Evolutionary conservation across 306 rosid species (phyloP).

Genomic region (Sophora flavescens): DNA sequence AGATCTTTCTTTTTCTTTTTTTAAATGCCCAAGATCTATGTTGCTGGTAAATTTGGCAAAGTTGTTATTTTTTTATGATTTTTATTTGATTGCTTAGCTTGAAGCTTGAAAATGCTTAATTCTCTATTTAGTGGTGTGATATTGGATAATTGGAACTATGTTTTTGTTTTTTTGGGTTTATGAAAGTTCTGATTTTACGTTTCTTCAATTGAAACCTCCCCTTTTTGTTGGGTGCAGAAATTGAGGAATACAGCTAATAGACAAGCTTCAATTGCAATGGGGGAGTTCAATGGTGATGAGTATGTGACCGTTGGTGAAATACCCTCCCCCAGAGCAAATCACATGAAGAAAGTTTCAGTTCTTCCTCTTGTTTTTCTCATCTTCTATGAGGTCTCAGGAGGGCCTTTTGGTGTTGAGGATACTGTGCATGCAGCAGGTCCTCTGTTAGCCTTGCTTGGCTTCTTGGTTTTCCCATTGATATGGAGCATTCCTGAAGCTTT

Average conservation of each 20-base stretch:
- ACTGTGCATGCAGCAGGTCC: conserved; percentile 93
- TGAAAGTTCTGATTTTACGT: not conserved
- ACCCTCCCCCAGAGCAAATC: conserved; percentile 57
- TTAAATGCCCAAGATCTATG: not conserved
- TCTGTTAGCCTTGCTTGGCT: conserved; percentile 82
- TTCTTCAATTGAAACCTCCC: conserved; percentile 21
- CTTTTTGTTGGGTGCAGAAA: conserved; percentile 61
- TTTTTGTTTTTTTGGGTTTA: not conserved
- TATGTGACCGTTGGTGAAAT: conserved; percentile 60
- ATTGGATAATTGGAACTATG: not conserved
- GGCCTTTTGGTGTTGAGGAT: conserved; percentile 93
- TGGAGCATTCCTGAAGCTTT: conserved; percentile 97
- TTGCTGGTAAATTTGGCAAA: conserved; percentile 11
- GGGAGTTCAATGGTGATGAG: conserved; percentile 49
- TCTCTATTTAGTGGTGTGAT: not conserved
- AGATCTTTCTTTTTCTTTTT: conserved; percentile 11
- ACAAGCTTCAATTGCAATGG: conserved; percentile 64
- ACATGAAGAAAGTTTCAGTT: conserved; percentile 67
- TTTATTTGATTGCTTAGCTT: not conserved
- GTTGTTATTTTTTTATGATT: not conserved
- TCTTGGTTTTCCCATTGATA: conserved; percentile 80
- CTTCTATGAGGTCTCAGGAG: conserved; percentile 97
- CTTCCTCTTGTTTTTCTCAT: conserved; percentile 90
- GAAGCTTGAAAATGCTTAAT: not conserved
- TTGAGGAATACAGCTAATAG: conserved; percentile 52